Evolutionary conservation across 495 filamentous ascomycete species (phyloP), one percentile per base, ranked within the genome.

Genomic region (Monascus purpureus): DNA sequence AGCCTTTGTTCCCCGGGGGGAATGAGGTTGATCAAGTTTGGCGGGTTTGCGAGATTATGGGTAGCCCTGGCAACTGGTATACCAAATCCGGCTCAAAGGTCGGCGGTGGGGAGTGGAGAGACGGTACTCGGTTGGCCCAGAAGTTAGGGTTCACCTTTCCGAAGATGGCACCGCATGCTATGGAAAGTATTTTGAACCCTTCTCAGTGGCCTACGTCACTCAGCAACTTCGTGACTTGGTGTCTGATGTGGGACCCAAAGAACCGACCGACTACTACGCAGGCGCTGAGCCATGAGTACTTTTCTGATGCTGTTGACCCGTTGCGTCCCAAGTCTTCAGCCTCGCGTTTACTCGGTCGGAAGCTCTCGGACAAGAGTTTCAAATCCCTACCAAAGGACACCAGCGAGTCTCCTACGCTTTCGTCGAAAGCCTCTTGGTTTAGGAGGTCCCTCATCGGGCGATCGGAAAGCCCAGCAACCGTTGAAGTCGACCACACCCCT

Each of bases 21-120:
- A 99, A 99, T 46, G 92, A 99, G 55, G 92, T 99, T 3, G 92
- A 96, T 46, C 92, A 99, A 57, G 88, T 99, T 7, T 99, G 92
- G 92, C 77, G 92, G 41, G 81, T 99, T 1, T 99, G 92, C 49
- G 92, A 99, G 53, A 93, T 99, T 36, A 99, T 99, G 92, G 92
- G 92, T 13, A 95, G 88, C 61, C 92, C 92, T 9, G 92, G 90
- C 11, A 85, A 87, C 53, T 99, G 92, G 92, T 86, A 90, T 52
- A 93, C 80, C 54, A 94, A 92, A 54, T 68, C 77, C 20, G 84
- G 88, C 17, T 67, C 64, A 13, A 82, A 77, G 44, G 79, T 99
- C 26, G 92, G 92, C 32, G 92, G 92, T 49, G 92, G 92, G 47
- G 92, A 99, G 40, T 99, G 92, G 92, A 80, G 81, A 46, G 92